These are phyloP conservation scores for Citrus australasica DNA, from an alignment of 345 rosid species.

Conservation along the genomic window DNA sequence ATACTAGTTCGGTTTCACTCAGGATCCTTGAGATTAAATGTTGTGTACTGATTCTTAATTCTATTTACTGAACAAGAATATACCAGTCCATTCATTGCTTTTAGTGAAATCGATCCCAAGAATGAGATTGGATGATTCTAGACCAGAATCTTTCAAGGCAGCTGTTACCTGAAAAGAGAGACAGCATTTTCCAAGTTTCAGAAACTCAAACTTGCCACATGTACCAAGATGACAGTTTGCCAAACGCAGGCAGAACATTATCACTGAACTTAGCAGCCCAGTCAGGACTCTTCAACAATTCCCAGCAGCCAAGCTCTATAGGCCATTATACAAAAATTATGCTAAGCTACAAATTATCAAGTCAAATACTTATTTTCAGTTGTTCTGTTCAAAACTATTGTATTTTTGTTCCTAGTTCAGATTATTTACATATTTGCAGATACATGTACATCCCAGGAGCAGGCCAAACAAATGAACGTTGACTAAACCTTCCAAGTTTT, in stretches of 20 bases:
- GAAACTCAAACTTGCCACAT: not conserved
- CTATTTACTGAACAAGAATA: not conserved
- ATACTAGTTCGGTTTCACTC: not conserved
- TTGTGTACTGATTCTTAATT: not conserved
- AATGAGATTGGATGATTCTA: conserved; percentile 88
- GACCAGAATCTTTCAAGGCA: conserved; percentile 69
- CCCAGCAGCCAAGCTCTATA: not conserved
- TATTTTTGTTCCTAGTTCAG: not conserved
- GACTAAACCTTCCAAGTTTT: not conserved
- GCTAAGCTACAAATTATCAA: not conserved
- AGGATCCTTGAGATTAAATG: not conserved
- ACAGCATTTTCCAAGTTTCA: not conserved
- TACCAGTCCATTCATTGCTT: conserved; percentile 96
- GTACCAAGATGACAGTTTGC: not conserved
- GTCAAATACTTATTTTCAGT: not conserved
- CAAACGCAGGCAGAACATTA: not conserved
- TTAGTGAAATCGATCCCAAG: conserved; percentile 85
- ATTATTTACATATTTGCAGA: not conserved
- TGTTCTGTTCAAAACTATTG: not conserved
- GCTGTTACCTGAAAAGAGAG: conserved; percentile 42
- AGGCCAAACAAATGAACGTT: not conserved
- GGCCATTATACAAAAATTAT: not conserved
- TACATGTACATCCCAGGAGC: not conserved
- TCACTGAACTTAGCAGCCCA: not conserved
- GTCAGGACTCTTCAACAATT: not conserved